Percentiles rank a stretch among this genome's conserved stretches.
Conservation (phyloP, 116 monocot genomes). For the Papilionanthe hybrid region DNA sequence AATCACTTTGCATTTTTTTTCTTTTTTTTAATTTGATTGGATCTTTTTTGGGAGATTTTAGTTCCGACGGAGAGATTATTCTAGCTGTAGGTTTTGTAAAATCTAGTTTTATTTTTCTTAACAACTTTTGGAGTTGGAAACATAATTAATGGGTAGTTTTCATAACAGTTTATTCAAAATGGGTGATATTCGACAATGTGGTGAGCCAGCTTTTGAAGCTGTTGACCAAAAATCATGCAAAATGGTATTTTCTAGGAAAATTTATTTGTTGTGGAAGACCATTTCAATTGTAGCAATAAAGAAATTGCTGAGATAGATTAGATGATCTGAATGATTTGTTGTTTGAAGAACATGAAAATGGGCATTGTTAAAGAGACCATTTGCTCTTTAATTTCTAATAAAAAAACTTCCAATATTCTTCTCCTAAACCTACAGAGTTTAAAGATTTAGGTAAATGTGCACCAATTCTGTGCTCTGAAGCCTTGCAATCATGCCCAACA, state of each 20-base stretch:
- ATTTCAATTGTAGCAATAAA: not conserved
- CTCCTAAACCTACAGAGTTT: not conserved
- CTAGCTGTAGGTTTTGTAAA: not conserved
- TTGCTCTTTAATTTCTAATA: not conserved
- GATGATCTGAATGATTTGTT: conserved; percentile 4
- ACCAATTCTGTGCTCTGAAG: not conserved
- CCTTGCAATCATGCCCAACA: not conserved
- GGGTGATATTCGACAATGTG: not conserved
- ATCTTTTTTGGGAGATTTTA: not conserved
- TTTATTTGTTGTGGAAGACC: not conserved
- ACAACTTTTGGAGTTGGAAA: not conserved
- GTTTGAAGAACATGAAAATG: not conserved
- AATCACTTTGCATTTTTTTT: not conserved
- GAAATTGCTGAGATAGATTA: not conserved
- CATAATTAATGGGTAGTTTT: not conserved
- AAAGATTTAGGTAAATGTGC: not conserved
- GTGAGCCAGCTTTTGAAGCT: not conserved
- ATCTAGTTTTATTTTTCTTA: not conserved
- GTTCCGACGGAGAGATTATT: not conserved
- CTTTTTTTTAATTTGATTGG: too few relatives aligned
- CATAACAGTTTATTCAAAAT: not conserved
- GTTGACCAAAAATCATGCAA: not conserved
- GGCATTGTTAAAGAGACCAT: not conserved
- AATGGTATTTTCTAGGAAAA: not conserved
- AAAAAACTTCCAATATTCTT: not conserved